Evolutionary conservation across 2,329 filamentous ascomycete species (phyloP).

Genomic region (Beauveria medogensis): DNA sequence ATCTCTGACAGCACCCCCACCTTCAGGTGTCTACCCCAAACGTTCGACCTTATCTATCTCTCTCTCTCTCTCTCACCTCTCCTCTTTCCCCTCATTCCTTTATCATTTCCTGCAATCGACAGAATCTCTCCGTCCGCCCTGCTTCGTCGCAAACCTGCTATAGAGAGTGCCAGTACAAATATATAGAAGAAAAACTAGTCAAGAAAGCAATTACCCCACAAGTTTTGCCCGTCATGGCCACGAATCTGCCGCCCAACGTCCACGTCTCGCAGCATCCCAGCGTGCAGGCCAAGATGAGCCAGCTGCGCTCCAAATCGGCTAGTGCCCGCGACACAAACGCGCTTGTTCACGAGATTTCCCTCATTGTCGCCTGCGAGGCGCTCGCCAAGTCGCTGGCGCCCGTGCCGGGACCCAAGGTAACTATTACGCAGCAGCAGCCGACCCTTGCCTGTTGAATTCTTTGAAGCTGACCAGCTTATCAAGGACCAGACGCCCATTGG

Average conservation of each 20-base stretch:
- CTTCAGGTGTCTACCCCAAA: no score
- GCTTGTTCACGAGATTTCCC: constrained; percentile 77
- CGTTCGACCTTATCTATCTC: no score
- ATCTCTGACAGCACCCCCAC: no score
- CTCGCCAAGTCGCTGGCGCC: constrained; percentile 55
- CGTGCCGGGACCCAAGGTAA: constrained; percentile 56
- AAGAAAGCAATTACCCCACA: no score
- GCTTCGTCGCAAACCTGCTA: no score
- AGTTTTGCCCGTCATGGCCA: not conserved
- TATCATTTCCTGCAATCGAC: no score
- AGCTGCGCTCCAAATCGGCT: constrained; percentile 68
- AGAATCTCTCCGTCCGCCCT: no score
- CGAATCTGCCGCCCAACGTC: constrained; percentile 47
- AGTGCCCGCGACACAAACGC: constrained; percentile 68
- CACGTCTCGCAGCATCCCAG: constrained; percentile 84
- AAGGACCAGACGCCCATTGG: constrained; percentile 74
- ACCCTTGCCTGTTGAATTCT: no score
- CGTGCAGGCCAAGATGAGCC: constrained; percentile 78
- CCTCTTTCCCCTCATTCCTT: no score
- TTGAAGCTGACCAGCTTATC: not conserved
- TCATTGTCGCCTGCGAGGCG: constrained; percentile 77
- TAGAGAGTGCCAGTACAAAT: no score
- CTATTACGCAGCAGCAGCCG: not conserved
- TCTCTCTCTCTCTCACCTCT: no score
- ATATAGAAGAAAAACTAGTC: no score